phyloP scores from a whole-genome alignment of 192 early-diverging fungal species.

The Chytriomyces hyalinus region DNA sequence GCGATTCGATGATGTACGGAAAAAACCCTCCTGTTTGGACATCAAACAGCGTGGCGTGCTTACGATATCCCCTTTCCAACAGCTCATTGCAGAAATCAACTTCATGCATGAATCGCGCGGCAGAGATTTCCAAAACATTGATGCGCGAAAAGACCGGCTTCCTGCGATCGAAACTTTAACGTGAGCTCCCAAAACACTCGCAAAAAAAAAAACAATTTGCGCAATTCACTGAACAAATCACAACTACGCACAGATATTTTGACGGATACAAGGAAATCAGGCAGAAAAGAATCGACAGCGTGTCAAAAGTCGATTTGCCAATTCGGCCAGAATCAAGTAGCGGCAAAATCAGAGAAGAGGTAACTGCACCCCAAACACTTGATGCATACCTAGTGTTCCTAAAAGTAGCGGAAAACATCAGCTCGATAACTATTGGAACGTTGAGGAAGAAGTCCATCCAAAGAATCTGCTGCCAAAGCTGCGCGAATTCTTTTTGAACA shows the following conservation, averaged over 20 bases:
- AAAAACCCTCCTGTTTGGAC: not conserved
- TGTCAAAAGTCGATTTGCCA: conserved; percentile 47
- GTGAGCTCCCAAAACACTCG: conserved; percentile 11
- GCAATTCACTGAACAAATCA: conserved; percentile 9
- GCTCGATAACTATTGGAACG: conserved; percentile 49
- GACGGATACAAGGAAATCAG: conserved; percentile 51
- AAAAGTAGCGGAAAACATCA: not conserved
- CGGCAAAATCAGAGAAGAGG: conserved; percentile 45
- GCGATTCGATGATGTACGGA: conserved; percentile 53
- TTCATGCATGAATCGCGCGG: conserved; percentile 41
- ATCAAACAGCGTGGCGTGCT: not conserved
- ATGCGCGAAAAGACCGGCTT: conserved; percentile 45
- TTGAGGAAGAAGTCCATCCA: conserved; percentile 39
- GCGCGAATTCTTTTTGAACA: conserved; percentile 47
- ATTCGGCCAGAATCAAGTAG: conserved; percentile 8
- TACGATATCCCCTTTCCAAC: not conserved
- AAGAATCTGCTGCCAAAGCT: conserved; percentile 36
- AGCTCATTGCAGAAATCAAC: conserved; percentile 55
- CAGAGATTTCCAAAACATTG: conserved; percentile 57
- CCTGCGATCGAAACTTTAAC: conserved; percentile 42
- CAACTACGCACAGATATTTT: conserved; percentile 39
- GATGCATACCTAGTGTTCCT: not conserved
- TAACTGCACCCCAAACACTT: not conserved
- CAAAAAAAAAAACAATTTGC: not conserved
- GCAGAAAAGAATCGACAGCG: conserved; percentile 42